Evolutionary conservation across 2,329 filamentous ascomycete species (phyloP), one percentile per base, ranked within the genome.

Genomic region (Lachnellula willkommii): DNA sequence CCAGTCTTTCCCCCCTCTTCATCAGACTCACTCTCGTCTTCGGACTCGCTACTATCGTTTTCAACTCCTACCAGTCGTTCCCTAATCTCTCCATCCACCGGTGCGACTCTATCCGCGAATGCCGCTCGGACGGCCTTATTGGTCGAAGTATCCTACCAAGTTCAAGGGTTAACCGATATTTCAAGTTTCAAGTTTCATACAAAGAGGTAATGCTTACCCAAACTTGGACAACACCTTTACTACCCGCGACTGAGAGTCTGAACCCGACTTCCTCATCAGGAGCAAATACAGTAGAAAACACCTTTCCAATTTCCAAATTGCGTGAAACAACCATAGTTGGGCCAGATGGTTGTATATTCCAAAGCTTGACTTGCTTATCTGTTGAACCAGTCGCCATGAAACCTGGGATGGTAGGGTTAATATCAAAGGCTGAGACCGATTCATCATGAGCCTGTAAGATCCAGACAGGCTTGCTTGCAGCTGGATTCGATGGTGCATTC

Each of bases 311-410:
- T 53, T 95, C 94, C 47, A 97, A 77, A 71, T 97, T 93, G 63
- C 94, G 85, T 26, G 89, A 89, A 5, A 95, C 89, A 1, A 99
- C 90, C 83, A 99, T 89, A 58, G 85, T 89, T 1, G 94, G 94
- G 2, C 90, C 91, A 42, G 82, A 82, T 12, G 87, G 73, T 65
- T 87, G 82, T 55, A 96, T 84, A 73, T 96, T 96, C 94, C 94
- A 99, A 55, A 99, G 79, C 79, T 99, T 99, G 66, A 97, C 91
- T 5, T 88, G 89, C 77, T 90, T 93, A 77, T 99, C 94, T 14
- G 89, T 92, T 2, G 91, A 96, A 3, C 92, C 94, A 0, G 94
- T 97, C 14, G 84, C 94, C 73, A 99, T 82, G 79, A 90, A 96
- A 45, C 94, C 94, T 1, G 94, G 93, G 57, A 99, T 90, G 50